Base-by-base conservation (phyloP, 2,329 filamentous ascomycete species). In the Ambrosiella beaveri region DNA sequence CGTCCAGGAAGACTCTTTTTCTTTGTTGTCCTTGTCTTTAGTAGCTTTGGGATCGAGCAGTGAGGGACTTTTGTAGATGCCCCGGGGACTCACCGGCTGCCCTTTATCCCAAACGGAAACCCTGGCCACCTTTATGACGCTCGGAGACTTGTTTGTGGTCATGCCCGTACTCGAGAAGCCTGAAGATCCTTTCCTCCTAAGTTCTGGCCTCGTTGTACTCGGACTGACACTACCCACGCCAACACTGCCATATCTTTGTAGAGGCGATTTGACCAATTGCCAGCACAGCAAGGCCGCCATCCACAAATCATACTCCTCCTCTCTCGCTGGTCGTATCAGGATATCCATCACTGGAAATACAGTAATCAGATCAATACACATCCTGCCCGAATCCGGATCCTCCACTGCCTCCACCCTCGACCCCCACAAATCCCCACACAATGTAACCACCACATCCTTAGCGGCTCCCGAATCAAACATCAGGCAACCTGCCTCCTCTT, bases 121-220 rank as follows among this genome's bases (percentile, higher is more conserved):
- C 66, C 89, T 90, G 58, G 89, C 93, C 53, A 96, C 88, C 68
- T 97, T 98, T 73, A 97, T 97, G 63, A 97, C 93, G 58, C 84
- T 93, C 1, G 58, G 58, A 15, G 69, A 66, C 1, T 68, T 62
- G 36, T 68, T 72, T n/a, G 53, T 36, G 11, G 57, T 13, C 13
- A 17, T 53, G 2, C 41, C 39, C 38, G 39, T 50, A 39, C 40
- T 50, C 63, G 19, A 19, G 19, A 54, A 39, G 11, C 63, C 56
- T 12, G 56, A 57, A 1, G 56, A 56, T 45, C 65, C 68, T 41
- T 70, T 67, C 56, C 74, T 71, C 56, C 68, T 72, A 57, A 74
- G 66, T 59, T 76, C 73, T 0, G 71, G 68, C 57, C 72, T 69
- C 50, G 68, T 67, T 11, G 66, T 63, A n/a, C 64, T 65, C 17